Evolutionary conservation across 345 rosid genomes (phyloP).

Genomic region (Rhodamnia rubescens): DNA sequence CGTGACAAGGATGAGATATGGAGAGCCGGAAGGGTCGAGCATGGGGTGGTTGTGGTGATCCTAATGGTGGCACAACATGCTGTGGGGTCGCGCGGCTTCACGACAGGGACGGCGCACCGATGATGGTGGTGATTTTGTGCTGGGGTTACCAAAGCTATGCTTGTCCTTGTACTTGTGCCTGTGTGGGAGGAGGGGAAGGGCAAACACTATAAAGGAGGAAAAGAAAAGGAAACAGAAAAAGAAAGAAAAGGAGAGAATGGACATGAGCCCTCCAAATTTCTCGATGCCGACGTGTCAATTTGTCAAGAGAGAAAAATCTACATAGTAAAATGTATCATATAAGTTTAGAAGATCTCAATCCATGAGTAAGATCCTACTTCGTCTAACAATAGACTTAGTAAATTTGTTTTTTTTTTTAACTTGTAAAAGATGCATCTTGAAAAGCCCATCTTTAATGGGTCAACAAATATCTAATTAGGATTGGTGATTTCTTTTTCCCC

Average conservation of each 20-base stretch:
- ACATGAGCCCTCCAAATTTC: not conserved
- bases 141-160: not conserved
- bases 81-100: not conserved
- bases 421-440: not conserved
- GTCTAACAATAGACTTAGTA: too few species aligned
- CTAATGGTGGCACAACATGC: not conserved
- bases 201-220: not conserved
- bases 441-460: not conserved
- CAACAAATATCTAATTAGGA: not conserved
- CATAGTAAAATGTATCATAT: not conserved
- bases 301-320: not conserved
- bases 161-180: not conserved
- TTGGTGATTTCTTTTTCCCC: not conserved
- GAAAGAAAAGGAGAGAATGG: not conserved
- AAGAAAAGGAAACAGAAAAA: not conserved
- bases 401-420: not conserved
- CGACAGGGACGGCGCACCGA: not conserved
- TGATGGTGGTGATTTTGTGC: not conserved
- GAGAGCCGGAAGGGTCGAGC: not conserved
- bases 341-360: not conserved
- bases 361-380: not conserved
- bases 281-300: not conserved
- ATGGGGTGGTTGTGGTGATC: not conserved
- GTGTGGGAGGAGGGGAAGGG: not conserved
- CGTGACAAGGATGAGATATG: not conserved